phyloP scores from a whole-genome alignment of 1,139 yeast species.

The Taphrina wiesneri region DNA sequence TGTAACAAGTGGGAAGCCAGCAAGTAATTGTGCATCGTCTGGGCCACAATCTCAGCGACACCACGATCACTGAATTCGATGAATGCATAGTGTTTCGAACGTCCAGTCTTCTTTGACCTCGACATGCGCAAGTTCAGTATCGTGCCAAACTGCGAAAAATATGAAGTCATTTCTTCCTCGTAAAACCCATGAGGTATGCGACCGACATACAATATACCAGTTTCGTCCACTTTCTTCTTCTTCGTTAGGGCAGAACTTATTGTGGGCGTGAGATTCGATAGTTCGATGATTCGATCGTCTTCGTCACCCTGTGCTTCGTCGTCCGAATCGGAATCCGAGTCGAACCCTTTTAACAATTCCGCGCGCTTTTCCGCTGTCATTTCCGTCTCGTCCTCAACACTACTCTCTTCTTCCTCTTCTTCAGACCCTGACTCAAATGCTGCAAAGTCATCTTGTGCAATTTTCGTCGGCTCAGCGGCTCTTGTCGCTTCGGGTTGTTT shows the following conservation, averaged over 20 bases:
- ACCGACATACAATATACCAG: conserved; percentile 81
- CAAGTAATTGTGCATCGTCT: conserved; percentile 92
- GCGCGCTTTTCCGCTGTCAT: conserved; percentile 13
- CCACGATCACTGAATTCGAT: conserved; percentile 72
- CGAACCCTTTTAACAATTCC: conserved; percentile 9
- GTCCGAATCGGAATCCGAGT: conserved; percentile 26
- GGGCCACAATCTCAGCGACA: conserved; percentile 86
- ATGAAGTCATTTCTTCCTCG: conserved; percentile 74
- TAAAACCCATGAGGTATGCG: conserved; percentile 91
- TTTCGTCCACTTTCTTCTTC: conserved; percentile 17
- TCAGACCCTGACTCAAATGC: not conserved
- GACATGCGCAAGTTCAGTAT: conserved; percentile 76
- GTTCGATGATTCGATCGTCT: conserved; percentile 29
- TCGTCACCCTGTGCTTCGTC: conserved; percentile 26
- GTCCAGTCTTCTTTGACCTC: conserved; percentile 87
- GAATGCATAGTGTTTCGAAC: conserved; percentile 89
- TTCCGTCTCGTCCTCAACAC: conserved; percentile 9
- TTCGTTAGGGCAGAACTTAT: conserved; percentile 17
- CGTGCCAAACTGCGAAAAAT: conserved; percentile 87
- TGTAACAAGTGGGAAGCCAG: conserved; percentile 80
- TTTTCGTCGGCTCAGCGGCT: not conserved
- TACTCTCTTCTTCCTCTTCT: not conserved
- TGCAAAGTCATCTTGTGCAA: not conserved
- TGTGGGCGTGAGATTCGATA: conserved; percentile 23
- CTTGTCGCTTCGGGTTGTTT: not conserved